A percentile compares a stretch with the other conserved stretches of the same genome.
Conservation (phyloP, 768 basidiomycete species). For the Lactifluus subvellereus region DNA sequence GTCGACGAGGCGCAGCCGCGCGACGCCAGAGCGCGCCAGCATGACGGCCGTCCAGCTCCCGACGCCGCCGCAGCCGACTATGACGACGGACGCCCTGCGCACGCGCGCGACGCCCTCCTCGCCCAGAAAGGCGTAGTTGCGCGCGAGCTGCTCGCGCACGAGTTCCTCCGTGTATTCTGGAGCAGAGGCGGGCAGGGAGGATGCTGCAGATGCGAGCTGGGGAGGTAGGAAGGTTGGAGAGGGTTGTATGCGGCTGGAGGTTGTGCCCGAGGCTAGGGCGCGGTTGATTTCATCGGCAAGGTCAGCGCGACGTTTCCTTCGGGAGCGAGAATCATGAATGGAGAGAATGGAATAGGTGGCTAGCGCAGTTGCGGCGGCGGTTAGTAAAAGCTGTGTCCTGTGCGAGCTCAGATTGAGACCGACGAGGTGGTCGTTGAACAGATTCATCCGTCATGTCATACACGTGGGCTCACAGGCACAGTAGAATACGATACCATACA, state of each 20-base stretch:
- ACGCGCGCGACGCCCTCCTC: constrained; percentile 82
- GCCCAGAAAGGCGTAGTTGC: constrained; percentile 94
- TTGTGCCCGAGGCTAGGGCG: constrained; percentile 35
- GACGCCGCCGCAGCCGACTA: constrained; percentile 95
- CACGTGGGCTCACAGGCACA: background rate
- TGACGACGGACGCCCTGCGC: constrained; percentile 67
- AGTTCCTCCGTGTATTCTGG: constrained; percentile 68
- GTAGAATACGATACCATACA: background rate
- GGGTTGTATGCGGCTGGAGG: background rate
- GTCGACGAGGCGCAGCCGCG: constrained; percentile 76
- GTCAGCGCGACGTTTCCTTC: constrained; percentile 42
- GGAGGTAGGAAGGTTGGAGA: background rate
- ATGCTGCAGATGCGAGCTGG: background rate
- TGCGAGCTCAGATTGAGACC: constrained; percentile 40
- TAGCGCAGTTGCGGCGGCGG: constrained; percentile 59
- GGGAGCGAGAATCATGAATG: constrained; percentile 49
- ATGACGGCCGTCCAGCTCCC: constrained; percentile 95
- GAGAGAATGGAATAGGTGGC: constrained; percentile 56
- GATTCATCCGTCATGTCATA: background rate
- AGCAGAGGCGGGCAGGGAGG: background rate
- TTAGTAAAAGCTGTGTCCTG: constrained; percentile 55
- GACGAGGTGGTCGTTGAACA: background rate
- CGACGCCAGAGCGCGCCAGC: constrained; percentile 84
- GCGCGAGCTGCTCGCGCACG: constrained; percentile 81
- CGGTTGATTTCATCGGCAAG: constrained; percentile 53